These are phyloP conservation scores for Berkeleyomyces rouxiae DNA, from an alignment of 2,329 filamentous ascomycete species.

Conservation along the genomic window DNA sequence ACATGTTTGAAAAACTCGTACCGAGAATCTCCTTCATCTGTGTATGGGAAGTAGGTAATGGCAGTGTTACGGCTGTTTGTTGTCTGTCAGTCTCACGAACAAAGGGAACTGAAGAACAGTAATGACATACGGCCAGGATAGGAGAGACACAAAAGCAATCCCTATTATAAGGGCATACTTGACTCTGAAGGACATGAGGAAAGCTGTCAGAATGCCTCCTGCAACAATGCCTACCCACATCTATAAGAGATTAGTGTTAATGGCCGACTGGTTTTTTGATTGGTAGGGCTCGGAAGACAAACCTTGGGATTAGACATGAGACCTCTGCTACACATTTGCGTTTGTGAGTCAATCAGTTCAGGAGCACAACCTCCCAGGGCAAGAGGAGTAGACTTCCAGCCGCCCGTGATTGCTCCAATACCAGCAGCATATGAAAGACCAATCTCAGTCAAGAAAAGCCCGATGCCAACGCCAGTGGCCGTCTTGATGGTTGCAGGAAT, in stretches of 20 bases:
- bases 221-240: constrained; percentile 77
- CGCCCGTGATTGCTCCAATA: constrained; percentile 67
- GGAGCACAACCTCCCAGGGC: constrained; percentile 58
- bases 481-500: constrained; percentile 50
- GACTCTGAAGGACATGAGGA: constrained; percentile 64
- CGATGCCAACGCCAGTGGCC: constrained; percentile 48
- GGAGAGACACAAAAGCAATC: constrained; percentile 52
- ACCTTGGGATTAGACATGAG: constrained; percentile 66
- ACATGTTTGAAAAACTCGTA: constrained; percentile 61
- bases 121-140: constrained; percentile 52
- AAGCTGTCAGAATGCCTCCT: constrained; percentile 61
- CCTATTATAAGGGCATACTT: constrained; percentile 62
- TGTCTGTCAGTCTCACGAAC: background rate
- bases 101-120: background rate
- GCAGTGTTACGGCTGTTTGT: constrained; percentile 42
- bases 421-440: constrained; percentile 63
- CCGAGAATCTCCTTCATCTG: constrained; percentile 41
- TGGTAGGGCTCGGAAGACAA: constrained; percentile 16
- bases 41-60: constrained; percentile 59
- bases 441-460: constrained; percentile 46
- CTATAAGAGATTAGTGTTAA: constrained; percentile 22
- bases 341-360: constrained; percentile 30
- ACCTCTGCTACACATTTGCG: constrained; percentile 36
- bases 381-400: constrained; percentile 46
- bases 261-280: background rate